A percentile compares a stretch with the other conserved stretches of the same genome.
These are phyloP conservation scores for Hondaea fermentalgiana DNA, from an alignment of 108 stramenopile genomes.

Conservation along the genomic window DNA sequence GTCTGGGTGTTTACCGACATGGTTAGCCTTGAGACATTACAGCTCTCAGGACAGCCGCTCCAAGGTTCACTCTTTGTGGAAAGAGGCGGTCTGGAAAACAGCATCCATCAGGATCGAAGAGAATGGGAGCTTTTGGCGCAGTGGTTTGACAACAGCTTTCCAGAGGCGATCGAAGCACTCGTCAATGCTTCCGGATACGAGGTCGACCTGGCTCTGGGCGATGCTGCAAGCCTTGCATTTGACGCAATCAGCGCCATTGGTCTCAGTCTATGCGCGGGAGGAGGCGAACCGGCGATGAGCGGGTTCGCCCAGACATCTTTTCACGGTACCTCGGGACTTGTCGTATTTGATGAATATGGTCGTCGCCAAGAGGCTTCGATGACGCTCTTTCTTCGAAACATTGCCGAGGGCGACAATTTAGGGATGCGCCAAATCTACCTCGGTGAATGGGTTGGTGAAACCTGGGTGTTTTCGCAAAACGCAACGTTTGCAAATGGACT, in stretches of 20 bases:
- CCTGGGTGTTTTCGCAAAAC: neutral
- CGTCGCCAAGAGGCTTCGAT: neutral
- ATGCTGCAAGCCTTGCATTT: neutral
- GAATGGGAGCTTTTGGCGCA: neutral
- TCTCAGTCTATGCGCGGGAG: neutral
- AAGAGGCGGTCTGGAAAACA: neutral
- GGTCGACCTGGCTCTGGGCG: neutral
- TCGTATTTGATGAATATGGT: neutral
- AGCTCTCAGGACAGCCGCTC: neutral
- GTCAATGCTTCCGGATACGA: neutral
- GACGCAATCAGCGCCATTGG: neutral
- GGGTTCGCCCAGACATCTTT: neutral
- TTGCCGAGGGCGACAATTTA: neutral
- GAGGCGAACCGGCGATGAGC: neutral
- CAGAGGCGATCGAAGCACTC: neutral
- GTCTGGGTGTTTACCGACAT: neutral
- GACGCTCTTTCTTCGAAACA: neutral
- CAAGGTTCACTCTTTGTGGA: neutral
- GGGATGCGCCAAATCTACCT: neutral
- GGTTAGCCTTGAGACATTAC: neutral
- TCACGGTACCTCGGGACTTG: neutral
- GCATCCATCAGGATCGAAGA: neutral
- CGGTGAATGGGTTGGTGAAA: neutral
- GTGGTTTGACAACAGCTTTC: neutral
- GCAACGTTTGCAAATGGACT: neutral